Evolutionary conservation across 495 filamentous ascomycete genomes (phyloP), one percentile per base, ranked within the genome.

Genomic region (Tuber umbilicatum): DNA sequence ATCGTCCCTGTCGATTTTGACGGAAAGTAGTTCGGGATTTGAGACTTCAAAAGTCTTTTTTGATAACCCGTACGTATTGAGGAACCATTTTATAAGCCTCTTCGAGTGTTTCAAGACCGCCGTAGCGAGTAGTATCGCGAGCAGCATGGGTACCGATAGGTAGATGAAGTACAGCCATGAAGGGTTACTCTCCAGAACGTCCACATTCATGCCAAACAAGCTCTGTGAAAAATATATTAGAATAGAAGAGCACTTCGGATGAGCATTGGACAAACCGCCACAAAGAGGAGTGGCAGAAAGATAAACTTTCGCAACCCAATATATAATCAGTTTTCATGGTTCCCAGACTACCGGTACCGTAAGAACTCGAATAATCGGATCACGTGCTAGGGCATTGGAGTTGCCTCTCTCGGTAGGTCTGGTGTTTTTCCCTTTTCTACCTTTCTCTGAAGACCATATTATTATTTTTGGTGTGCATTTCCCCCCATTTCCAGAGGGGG

Each of bases 261-360:
- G 50, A 47, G 2, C 27, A 55, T 68, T 64, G 72, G 72, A 64
- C 55, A 64, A 35, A 80, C 79, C n/a, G 79, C 69, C 43, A 80
- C 78, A 45, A 81, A 80, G 1, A 81, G 23, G 1, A 80, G 39
- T 21, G 79, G 79, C n/a, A 81, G 43, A 68, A 80, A 80, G 42
- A 78, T 77, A 68, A 80, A 80, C 79, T 81, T 64, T 64, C 14
- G 39, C 16, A 75, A 38, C 12, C 17, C 23, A 27, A 40, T 47
- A 19, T 27, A 23, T 39, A 68, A 40, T 47, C 23, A 73, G 70
- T 17, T n/a, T 39, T 40, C 5, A 50, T 68, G 73, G 31, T 14
- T 40, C 21, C 41, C 38, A 27, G 27, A 31, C 10, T 31, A 5
- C 39, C 39, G 5, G 2, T 31, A 5, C 39, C 39, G 5, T 40